Base-by-base conservation (phyloP, 495 filamentous ascomycete genomes). In the Clohesyomyces aquaticus region DNA sequence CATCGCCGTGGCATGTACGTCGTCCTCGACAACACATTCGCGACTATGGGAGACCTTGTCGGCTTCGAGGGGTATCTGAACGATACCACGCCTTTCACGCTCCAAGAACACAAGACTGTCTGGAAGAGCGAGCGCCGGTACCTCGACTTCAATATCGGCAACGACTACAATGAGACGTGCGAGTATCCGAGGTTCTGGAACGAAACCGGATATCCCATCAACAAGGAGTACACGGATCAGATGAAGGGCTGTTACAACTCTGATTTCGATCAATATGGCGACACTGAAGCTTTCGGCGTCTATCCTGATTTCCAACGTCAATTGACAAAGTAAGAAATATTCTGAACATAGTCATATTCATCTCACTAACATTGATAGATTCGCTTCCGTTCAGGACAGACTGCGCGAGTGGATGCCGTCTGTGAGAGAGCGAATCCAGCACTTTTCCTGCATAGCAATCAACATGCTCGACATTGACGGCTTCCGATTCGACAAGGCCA, bases 341-440 rank as follows among this genome's bases (percentile, higher is more conserved):
- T 38, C 32, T 6, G 32, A 6, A 38, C 6, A 38, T 14, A 6
- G 32, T 9, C 8, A 18, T 26, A 41, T 25, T 38, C 41, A 58
- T 58, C n/a, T 9, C 18, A 79, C 81, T 67, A 82, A 90, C 73
- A 76, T 91, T 45, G 81, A 87, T 14, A 90, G 90, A 66, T 90
- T 90, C 70, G 85, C 87, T 28, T 88, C 82, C 35, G 88, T 90
- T 3, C 88, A 91, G 72, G 88, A 91, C 68, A 86, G 88, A 60
- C 77, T 91, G 10, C 84, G 88, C 68, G 81, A 11, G 84, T 85
- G 2, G 77, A 78, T 32, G 88, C 90, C 2, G 72, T 78, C 23
- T 77, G 82, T 35, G 82, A 83, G 46, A 72, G 6, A 14, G 32
- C 32, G 32, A 6, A 38, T 91, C 27, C 78, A 82, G 45, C 81